These are phyloP conservation scores for Kokia cookei DNA, from an alignment of 441 rosid genomes.

Conservation along the genomic window DNA sequence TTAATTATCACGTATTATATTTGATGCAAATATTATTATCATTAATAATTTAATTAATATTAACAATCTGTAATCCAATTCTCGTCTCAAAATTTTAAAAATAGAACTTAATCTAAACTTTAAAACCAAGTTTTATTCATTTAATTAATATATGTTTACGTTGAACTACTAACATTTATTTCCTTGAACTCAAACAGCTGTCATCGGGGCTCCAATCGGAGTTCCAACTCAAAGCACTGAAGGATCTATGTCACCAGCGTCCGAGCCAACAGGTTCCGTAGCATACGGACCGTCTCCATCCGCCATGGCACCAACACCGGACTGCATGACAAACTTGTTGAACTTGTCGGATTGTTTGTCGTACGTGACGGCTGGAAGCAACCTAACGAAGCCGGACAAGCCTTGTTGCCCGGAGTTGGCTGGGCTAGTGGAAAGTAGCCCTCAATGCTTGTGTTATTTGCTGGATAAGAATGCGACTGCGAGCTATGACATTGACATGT, in stretches of 20 bases:
- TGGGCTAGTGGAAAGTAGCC: conserved; percentile 50
- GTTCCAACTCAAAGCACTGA: neutral
- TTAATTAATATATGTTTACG: no score
- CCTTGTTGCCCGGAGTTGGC: conserved; percentile 88
- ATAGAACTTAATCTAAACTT: no score
- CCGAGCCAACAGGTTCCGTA: conserved; percentile 11
- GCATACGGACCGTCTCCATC: conserved; percentile 3
- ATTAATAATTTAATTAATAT: no score
- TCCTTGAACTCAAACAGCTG: neutral
- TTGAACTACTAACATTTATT: neutral
- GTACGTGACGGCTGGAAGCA: conserved; percentile 49
- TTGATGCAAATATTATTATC: no score
- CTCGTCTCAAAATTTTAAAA: no score
- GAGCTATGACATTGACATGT: conserved; percentile 28
- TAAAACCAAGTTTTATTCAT: no score
- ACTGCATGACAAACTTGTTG: conserved; percentile 36
- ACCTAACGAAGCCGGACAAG: conserved; percentile 43
- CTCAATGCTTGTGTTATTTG: conserved; percentile 54
- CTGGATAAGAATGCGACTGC: conserved; percentile 24
- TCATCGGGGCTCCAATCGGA: neutral
- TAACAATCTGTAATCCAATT: no score
- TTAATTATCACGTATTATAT: no score
- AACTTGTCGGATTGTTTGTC: conserved; percentile 70
- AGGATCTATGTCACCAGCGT: neutral
- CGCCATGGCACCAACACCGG: conserved; percentile 31